Conservation (phyloP, 2,329 filamentous ascomycete species). For the Neonectria magnoliae region DNA sequence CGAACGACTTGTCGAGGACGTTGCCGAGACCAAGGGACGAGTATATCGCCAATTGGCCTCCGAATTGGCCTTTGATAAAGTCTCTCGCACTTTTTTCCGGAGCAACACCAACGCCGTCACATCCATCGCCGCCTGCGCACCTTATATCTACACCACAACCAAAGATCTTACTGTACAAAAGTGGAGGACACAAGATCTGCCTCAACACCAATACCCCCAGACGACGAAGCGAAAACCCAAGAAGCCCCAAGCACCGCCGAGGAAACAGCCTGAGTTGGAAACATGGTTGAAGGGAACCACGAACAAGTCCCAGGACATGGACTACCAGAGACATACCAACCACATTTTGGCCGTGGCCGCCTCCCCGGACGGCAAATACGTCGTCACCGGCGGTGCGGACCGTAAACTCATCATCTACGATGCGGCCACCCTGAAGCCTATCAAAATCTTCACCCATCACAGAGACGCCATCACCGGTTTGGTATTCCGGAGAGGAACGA, state of each 20-base stretch:
- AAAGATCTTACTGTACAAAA: slow-evolving; percentile 89
- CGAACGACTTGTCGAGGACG: slow-evolving; percentile 89
- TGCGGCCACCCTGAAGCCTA: slow-evolving; percentile 77
- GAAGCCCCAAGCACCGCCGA: slow-evolving; percentile 66
- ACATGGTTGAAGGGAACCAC: slow-evolving; percentile 70
- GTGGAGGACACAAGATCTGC: slow-evolving; percentile 81
- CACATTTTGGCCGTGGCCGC: slow-evolving; percentile 86
- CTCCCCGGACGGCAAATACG: slow-evolving; percentile 87
- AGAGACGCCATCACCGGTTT: slow-evolving; percentile 87
- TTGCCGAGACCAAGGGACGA: slow-evolving; percentile 89
- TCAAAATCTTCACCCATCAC: slow-evolving; percentile 91
- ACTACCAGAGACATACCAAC: slow-evolving; percentile 80
- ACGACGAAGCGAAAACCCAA: slow-evolving; percentile 67
- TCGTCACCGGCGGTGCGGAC: slow-evolving; percentile 90
- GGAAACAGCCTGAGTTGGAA: slow-evolving; percentile 70
- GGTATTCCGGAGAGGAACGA: slow-evolving; percentile 85
- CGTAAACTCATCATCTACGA: slow-evolving; percentile 89
- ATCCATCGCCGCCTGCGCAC: slow-evolving; percentile 79
- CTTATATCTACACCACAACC: slow-evolving; percentile 87
- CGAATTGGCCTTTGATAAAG: slow-evolving; percentile 74
- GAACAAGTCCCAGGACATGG: slow-evolving; percentile 68
- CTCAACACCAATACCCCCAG: slow-evolving; percentile 68
- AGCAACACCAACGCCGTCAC: slow-evolving; percentile 83
- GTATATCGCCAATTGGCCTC: slow-evolving; percentile 84
- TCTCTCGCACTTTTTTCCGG: slow-evolving; percentile 77